Base-by-base conservation (phyloP, 441 rosid species). In the Daphne laureola region DNA sequence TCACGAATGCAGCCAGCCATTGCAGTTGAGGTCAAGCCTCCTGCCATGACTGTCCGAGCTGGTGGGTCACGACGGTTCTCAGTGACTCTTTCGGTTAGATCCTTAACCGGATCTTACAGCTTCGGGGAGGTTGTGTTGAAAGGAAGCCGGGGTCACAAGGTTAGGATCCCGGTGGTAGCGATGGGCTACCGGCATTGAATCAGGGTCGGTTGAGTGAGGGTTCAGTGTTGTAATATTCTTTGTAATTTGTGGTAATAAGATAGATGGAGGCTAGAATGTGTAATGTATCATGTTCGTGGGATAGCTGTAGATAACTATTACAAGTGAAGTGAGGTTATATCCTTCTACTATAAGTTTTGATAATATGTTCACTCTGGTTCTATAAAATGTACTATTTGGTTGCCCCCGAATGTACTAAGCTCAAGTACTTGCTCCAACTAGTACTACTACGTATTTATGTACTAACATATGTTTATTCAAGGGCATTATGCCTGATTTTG, bases 121-220 rank as follows among this genome's bases (percentile, higher is more conserved):
- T 92, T 89, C 8, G 98, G 98, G 53, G 81, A 83, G 64, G 69
- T 92, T 46, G 42, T 68, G 48, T 53, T 92, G 84, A 92, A 89
- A 78, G 98, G 98, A 43, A 92, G 92, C 77, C 57, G 97, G 53
- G 97, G 98, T 43, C 98, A 92, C 69, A 81, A 72, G 74, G 97
- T 87, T 58, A 81, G 68, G 63, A 63, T 92, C 64, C 97, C 96
- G 0, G 98, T 92, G 65, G 87, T 78, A 54, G 92, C 87, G 2
- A 75, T 84, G 83, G 98, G 87, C 61, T 77, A 81, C 45, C 54
- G 61, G 86, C 71, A 31, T 31, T 31, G 38, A 31, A 31, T 31
- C 12, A 6, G 92, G 74, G 53, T 31, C 59, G 64, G 42, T 43
- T 51, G 42, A 44, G 42, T 14, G 26, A 55, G 61, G 77, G 54